phyloP scores from a whole-genome alignment of 495 filamentous ascomycete species.

The Podospora didyma region DNA sequence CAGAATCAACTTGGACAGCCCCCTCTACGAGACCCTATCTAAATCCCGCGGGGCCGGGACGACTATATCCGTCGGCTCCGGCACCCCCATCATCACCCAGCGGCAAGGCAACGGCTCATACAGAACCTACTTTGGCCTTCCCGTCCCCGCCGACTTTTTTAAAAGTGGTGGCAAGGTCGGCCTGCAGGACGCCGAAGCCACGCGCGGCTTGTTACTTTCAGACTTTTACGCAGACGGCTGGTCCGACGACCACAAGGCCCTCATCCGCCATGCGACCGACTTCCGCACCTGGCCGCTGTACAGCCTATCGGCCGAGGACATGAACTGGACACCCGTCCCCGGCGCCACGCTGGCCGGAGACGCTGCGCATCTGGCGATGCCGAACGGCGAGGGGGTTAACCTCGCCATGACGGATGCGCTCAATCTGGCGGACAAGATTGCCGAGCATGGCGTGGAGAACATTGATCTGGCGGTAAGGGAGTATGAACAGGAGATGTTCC shows the following conservation, averaged over 20 bases:
- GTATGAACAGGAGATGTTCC: constrained; percentile 26
- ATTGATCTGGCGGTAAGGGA: constrained; percentile 16
- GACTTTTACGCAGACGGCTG: constrained; percentile 25
- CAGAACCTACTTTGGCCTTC: constrained; percentile 26
- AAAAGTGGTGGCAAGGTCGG: constrained; percentile 8
- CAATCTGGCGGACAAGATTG: constrained; percentile 13
- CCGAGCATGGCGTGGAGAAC: constrained; percentile 16
- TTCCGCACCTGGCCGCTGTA: constrained; percentile 30
- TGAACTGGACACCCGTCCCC: constrained; percentile 26
- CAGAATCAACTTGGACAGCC: constrained; percentile 18
- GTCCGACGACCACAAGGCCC: constrained; percentile 19
- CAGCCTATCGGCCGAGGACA: constrained; percentile 12
- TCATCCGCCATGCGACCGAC: constrained; percentile 24
- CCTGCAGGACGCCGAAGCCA: constrained; percentile 11
- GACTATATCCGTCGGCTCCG: constrained; percentile 13
- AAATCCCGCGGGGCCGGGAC: constrained; percentile 17
- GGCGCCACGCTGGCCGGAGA: constrained; percentile 54
- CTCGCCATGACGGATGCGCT: constrained; percentile 29
- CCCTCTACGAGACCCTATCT: constrained; percentile 16
- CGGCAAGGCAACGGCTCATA: constrained; percentile 28
- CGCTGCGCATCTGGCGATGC: constrained; percentile 47
- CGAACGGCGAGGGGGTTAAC: constrained; percentile 34
- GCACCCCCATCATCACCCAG: constrained; percentile 19
- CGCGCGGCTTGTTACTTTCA: constrained; percentile 15
- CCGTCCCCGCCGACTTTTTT: constrained; percentile 17